These are phyloP conservation scores for Planoprotostelium fungivorum DNA, from an alignment of 78 protist genomes.

Conservation along the genomic window DNA sequence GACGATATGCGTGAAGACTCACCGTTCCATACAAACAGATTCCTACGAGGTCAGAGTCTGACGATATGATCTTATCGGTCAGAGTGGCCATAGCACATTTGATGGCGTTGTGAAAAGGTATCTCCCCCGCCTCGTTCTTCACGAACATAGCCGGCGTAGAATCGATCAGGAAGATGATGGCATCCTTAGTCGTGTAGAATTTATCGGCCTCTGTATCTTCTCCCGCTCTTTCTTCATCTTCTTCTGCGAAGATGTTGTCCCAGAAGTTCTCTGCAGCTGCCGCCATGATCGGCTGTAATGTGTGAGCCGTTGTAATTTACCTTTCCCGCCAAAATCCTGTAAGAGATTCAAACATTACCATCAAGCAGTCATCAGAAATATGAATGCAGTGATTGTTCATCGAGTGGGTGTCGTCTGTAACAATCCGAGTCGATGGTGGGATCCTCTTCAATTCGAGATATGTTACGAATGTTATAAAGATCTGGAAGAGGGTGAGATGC, in stretches of 20 bases:
- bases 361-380: too few species aligned
- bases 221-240: neutral
- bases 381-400: neutral
- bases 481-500: neutral
- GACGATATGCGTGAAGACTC: neutral
- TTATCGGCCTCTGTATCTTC: neutral
- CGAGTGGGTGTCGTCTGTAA: neutral
- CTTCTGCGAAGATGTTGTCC: constrained; percentile 40
- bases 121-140: constrained; percentile 22
- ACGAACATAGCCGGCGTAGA: constrained; percentile 48
- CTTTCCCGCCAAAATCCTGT: too few species aligned
- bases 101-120: constrained; percentile 54
- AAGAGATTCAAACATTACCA: too few species aligned
- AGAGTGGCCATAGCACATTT: constrained; percentile 40
- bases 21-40: constrained; percentile 61
- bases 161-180: constrained; percentile 64
- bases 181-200: constrained; percentile 24
- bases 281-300: too few species aligned
- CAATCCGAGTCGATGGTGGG: neutral
- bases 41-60: constrained; percentile 55
- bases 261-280: neutral
- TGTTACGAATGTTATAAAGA: neutral
- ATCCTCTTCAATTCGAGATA: neutral
- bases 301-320: too few species aligned
- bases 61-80: constrained; percentile 63